Evolutionary conservation across 345 rosid genomes (phyloP), one percentile per base, ranked within the genome.

Genomic region (Brassica rapa): DNA sequence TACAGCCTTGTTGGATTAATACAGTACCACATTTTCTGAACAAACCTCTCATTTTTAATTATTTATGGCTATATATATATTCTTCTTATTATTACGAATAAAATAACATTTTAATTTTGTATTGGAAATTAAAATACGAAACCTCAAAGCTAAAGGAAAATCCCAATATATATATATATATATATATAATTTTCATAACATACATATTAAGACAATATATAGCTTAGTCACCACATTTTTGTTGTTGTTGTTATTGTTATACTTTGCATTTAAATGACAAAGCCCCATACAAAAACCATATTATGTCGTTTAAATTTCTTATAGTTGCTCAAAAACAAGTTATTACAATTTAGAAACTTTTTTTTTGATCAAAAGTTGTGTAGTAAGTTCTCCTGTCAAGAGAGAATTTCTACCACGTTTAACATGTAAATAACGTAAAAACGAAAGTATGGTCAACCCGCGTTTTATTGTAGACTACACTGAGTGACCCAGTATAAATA

Each of bases 401-500:
- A 37, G 15, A 61, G 11, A 25, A 16, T 37, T 15, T 56, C 1
- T 10, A 66, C 61, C 72, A 75, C 73, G 73, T 75, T 57, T 57
- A 39, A 67, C 49, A 67, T 67, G 3, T 57, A 2, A 41, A 67
- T 29, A 56, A 56, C 30, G 71, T 74, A 64, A 32, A 73, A 29
- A 6, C 14, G 7, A 35, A 53, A 57, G 27, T 24, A 21, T 6
- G 32, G 25, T 19, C 53, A 55, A 68, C 19, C 4, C 25, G 24
- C 15, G 33, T 59, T 55, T 16, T 16, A 10, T 43, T 68, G 51
- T 29, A 66, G 46, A 30, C 32, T 51, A n/a, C 75, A 71, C 71
- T 53, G 15, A 49, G 6, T 24, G 29, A 37, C 60, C 30, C 15
- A 7, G 1, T 77, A 77, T 77, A 77, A 37, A 77, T 64, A 71